phyloP scores from a whole-genome alignment of 129 eudicot genomes.

The Ambrosia artemisiifolia region DNA sequence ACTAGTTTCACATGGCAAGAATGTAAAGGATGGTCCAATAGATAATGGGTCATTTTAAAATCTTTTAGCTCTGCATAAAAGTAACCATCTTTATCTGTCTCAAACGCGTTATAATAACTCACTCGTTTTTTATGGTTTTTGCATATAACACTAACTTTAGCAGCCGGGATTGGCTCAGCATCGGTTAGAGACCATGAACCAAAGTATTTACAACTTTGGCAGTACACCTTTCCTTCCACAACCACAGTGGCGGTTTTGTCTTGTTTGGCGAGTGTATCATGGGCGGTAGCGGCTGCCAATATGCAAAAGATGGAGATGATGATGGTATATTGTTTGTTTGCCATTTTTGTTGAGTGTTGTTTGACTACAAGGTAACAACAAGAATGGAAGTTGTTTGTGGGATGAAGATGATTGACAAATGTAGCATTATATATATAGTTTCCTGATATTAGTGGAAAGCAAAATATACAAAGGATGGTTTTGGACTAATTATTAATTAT shows the following conservation, averaged over 20 bases:
- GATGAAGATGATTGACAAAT: conserved; percentile 22
- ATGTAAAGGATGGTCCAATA: conserved; percentile 91
- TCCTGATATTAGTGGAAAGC: background rate
- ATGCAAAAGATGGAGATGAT: conserved; percentile 39
- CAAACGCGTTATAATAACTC: conserved; percentile 66
- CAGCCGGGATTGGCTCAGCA: conserved; percentile 68
- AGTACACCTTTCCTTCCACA: conserved; percentile 76
- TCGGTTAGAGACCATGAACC: conserved; percentile 72
- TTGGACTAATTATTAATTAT: background rate
- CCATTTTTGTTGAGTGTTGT: conserved; percentile 39
- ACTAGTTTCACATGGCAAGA: conserved; percentile 82
- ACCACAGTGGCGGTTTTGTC: conserved; percentile 52
- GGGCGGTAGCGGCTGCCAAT: conserved; percentile 40
- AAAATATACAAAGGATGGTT: background rate
- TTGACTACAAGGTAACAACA: background rate
- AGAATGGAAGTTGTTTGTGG: conserved; percentile 19
- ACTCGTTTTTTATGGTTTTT: conserved; percentile 69
- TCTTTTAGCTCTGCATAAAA: conserved; percentile 70
- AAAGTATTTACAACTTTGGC: conserved; percentile 69
- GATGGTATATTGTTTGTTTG: conserved; percentile 35
- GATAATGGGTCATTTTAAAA: conserved; percentile 54
- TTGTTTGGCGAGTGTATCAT: conserved; percentile 32
- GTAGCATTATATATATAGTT: conserved; percentile 36
- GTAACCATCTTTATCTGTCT: conserved; percentile 58
- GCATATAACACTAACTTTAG: conserved; percentile 81